A percentile compares a stretch with the other conserved stretches of the same genome.
phyloP scores from a whole-genome alignment of 1,284 basidiomycete species.

The Athelia sp. region DNA sequence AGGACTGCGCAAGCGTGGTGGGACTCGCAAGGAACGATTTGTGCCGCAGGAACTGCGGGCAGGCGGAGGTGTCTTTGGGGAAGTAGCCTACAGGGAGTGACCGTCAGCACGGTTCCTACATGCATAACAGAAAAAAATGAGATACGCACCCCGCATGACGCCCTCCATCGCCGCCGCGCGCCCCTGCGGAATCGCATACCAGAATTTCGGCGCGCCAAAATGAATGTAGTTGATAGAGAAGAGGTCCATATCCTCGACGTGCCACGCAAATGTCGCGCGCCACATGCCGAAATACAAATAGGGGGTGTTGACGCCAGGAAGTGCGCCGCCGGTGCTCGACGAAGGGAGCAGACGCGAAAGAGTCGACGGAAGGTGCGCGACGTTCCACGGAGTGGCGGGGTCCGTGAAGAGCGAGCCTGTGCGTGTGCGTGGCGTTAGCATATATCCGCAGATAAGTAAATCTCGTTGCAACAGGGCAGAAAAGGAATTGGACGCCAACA shows the following conservation, averaged over 20 bases:
- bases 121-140: constrained; percentile 1
- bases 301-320: constrained; percentile 96
- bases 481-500: too few relatives aligned
- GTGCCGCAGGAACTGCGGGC: constrained; percentile 93
- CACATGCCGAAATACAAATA: constrained; percentile 99
- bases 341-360: constrained; percentile 76
- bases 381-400: constrained; percentile 86
- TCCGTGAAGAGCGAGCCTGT: constrained; percentile 84
- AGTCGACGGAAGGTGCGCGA: constrained; percentile 84
- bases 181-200: constrained; percentile 94
- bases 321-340: constrained; percentile 57
- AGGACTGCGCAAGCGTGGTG: constrained; percentile 71
- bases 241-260: constrained; percentile 96
- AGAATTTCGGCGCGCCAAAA: constrained; percentile 95
- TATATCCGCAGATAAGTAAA: too few relatives aligned
- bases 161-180: constrained; percentile 75
- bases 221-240: constrained; percentile 99
- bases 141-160: constrained; percentile 67
- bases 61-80: constrained; percentile 77
- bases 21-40: constrained; percentile 96
- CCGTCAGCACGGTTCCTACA: neutral
- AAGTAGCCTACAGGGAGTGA: constrained; percentile 63
- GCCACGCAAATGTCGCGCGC: constrained; percentile 98
- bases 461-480: constrained; percentile 3
- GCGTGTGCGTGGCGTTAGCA: constrained; percentile 1